A percentile compares a stretch with the other conserved stretches of the same genome.
Conservation (phyloP, 2,329 filamentous ascomycete species). For the Phymatotrichopsis omnivora region DNA sequence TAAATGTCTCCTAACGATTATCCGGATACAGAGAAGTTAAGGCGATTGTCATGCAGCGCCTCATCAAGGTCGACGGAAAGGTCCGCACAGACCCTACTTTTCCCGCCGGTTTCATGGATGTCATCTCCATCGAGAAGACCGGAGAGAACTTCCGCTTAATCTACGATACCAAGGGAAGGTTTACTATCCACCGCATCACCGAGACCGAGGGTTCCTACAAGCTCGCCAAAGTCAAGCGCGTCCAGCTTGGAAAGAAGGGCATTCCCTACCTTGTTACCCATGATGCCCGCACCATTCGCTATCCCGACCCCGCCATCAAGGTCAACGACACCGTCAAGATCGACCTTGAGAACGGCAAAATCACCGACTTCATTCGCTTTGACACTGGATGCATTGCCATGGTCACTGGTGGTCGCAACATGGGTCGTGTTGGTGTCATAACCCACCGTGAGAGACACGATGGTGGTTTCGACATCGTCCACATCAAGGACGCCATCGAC, state of each 20-base stretch:
- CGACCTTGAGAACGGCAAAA: slow-evolving; percentile 92
- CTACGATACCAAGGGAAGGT: slow-evolving; percentile 99
- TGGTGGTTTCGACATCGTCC: slow-evolving; percentile 99
- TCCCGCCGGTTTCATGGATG: slow-evolving; percentile 98
- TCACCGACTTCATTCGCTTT: slow-evolving; percentile 96
- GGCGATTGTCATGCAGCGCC: slow-evolving; percentile 97
- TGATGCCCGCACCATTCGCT: slow-evolving; percentile 99
- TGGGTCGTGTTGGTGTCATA: slow-evolving; percentile 99
- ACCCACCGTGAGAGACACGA: slow-evolving; percentile 99
- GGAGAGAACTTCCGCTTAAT: slow-evolving; percentile 99
- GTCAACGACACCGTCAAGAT: slow-evolving; percentile 99
- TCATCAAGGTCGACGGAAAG: slow-evolving; percentile 99
- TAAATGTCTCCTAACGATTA: not conserved
- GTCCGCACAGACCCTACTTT: slow-evolving; percentile 98
- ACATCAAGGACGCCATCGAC: slow-evolving; percentile 99
- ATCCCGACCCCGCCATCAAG: slow-evolving; percentile 96
- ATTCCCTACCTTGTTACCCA: slow-evolving; percentile 99
- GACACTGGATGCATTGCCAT: slow-evolving; percentile 97
- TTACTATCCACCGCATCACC: slow-evolving; percentile 99
- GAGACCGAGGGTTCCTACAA: slow-evolving; percentile 99
- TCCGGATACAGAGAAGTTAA: slow-evolving; percentile 71
- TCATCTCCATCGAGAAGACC: slow-evolving; percentile 98
- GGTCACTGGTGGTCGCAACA: slow-evolving; percentile 99
- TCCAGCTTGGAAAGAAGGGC: slow-evolving; percentile 97
- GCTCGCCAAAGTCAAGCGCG: slow-evolving; percentile 99